Evolutionary conservation across 2,329 filamentous ascomycete genomes (phyloP).

Genomic region (Trichoderma oligosporum): DNA sequence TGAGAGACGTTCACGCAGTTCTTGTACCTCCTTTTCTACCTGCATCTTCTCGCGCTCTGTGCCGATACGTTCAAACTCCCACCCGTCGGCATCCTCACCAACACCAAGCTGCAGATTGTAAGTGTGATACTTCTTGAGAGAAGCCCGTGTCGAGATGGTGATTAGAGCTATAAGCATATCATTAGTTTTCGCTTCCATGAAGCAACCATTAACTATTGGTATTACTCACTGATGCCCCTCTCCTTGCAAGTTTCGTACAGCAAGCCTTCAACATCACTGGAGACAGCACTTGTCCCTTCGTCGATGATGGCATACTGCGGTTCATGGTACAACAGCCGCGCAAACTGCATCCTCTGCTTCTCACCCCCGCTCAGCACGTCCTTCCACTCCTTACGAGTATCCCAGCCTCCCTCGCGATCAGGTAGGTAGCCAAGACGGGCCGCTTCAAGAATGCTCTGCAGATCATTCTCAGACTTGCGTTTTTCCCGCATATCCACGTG

Average conservation of each 20-base stretch:
- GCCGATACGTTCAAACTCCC: slow-evolving; percentile 91
- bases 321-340: slow-evolving; percentile 88
- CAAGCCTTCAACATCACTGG: slow-evolving; percentile 87
- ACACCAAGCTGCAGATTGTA: slow-evolving; percentile 83
- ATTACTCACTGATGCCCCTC: slow-evolving; percentile 77
- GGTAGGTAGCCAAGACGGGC: slow-evolving; percentile 85
- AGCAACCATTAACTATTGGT: background rate
- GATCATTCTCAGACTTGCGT: slow-evolving; percentile 71
- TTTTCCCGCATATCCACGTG: slow-evolving; percentile 89
- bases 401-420: slow-evolving; percentile 91
- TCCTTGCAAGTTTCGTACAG: slow-evolving; percentile 92
- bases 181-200: background rate
- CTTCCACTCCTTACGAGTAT: slow-evolving; percentile 97
- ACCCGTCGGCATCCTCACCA: slow-evolving; percentile 77
- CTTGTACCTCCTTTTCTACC: slow-evolving; percentile 84
- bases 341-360: slow-evolving; percentile 93
- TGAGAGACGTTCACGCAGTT: slow-evolving; percentile 73
- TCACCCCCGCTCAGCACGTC: slow-evolving; percentile 95
- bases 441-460: slow-evolving; percentile 74
- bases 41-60: slow-evolving; percentile 90
- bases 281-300: slow-evolving; percentile 92
- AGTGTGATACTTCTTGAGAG: slow-evolving; percentile 91
- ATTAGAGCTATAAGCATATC: slow-evolving; percentile 63
- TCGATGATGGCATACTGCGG: slow-evolving; percentile 92
- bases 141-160: slow-evolving; percentile 91